Conservation (phyloP, 768 basidiomycete species). For the Auriculariales sp. region DNA sequence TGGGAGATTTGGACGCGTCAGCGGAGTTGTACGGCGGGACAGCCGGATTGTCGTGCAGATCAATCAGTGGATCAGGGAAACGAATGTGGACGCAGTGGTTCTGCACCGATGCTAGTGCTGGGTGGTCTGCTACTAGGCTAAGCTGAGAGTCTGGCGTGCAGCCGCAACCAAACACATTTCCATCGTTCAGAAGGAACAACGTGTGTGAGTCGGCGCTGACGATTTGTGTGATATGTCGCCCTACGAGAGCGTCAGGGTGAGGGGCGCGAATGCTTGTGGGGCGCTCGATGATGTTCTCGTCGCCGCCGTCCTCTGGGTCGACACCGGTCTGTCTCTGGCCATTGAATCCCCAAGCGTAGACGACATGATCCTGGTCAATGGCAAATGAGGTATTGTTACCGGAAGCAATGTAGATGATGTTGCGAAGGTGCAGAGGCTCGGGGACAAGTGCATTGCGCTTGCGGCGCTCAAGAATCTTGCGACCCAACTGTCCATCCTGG, state of each 20-base stretch:
- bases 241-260: constrained; percentile 43
- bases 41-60: constrained; percentile 2
- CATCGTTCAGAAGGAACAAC: constrained; percentile 71
- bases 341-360: constrained; percentile 36
- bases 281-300: constrained; percentile 40
- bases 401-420: constrained; percentile 25
- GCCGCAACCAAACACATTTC: constrained; percentile 78
- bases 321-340: constrained; percentile 48
- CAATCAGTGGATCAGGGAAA: constrained; percentile 7
- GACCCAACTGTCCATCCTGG: constrained; percentile 29
- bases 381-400: constrained; percentile 34
- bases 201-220: constrained; percentile 79
- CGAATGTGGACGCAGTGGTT: constrained; percentile 2
- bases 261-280: constrained; percentile 54
- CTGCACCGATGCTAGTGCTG: constrained; percentile 4
- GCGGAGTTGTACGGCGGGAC: constrained; percentile 1
- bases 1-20: not conserved
- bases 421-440: constrained; percentile 23
- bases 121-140: constrained; percentile 33
- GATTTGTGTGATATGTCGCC: constrained; percentile 56
- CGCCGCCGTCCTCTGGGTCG: constrained; percentile 26
- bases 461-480: constrained; percentile 27
- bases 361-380: constrained; percentile 22
- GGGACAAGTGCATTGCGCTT: constrained; percentile 27
- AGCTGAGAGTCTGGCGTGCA: constrained; percentile 74